A percentile compares a stretch with the other conserved stretches of the same genome.
phyloP scores from a whole-genome alignment of 257 asterid genomes.

The Primulina eburnea region DNA sequence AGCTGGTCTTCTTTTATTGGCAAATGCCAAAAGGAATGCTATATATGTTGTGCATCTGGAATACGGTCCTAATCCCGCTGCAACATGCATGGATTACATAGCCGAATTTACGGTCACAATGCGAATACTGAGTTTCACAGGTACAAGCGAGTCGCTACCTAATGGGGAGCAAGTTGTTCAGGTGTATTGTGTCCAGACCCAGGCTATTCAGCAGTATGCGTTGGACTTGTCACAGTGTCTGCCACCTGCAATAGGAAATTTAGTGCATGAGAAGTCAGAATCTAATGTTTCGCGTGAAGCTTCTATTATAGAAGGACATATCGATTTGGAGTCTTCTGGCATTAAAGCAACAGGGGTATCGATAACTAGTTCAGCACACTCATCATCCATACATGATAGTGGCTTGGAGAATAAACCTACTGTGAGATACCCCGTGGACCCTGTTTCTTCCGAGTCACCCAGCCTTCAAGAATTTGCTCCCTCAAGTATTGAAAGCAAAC shows the following conservation, averaged over 20 bases:
- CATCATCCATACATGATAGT: slow-evolving; percentile 43
- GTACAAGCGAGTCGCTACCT: slow-evolving; percentile 73
- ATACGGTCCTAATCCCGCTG: slow-evolving; percentile 77
- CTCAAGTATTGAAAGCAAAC: slow-evolving; percentile 47
- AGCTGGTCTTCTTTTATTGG: slow-evolving; percentile 75
- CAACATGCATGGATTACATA: slow-evolving; percentile 81
- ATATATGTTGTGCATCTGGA: slow-evolving; percentile 95
- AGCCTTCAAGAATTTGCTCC: slow-evolving; percentile 44
- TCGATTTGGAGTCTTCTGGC: slow-evolving; percentile 44
- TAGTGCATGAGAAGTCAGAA: slow-evolving; percentile 56
- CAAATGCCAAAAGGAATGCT: slow-evolving; percentile 93
- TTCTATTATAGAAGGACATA: slow-evolving; percentile 44
- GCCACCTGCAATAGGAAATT: slow-evolving; percentile 69
- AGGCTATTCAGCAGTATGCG: slow-evolving; percentile 97
- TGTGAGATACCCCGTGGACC: slow-evolving; percentile 36
- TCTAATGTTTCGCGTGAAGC: slow-evolving; percentile 50
- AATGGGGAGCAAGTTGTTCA: slow-evolving; percentile 87
- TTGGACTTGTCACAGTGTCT: slow-evolving; percentile 88
- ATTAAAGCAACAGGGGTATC: slow-evolving; percentile 47
- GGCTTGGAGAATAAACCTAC: slow-evolving; percentile 48
- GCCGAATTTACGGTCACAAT: slow-evolving; percentile 91
- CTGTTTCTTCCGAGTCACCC: slow-evolving; percentile 45
- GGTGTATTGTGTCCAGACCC: slow-evolving; percentile 97
- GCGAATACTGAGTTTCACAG: slow-evolving; percentile 98
- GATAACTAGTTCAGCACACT: slow-evolving; percentile 55